phyloP scores from a whole-genome alignment of 202 grass and related monocot genomes.

The Cymbopogon flexuosus region DNA sequence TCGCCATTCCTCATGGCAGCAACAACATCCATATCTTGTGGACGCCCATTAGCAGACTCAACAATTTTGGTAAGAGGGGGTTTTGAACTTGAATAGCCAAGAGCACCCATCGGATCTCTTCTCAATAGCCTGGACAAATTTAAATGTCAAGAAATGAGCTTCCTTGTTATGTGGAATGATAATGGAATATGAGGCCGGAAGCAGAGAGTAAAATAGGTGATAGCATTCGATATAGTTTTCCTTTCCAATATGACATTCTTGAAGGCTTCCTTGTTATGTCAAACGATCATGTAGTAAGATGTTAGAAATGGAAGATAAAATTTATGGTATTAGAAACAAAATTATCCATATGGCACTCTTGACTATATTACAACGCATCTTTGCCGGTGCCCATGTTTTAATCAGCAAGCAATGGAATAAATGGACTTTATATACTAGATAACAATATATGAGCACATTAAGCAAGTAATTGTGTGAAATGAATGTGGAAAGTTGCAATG shows the following conservation, averaged over 20 bases:
- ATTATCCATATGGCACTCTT: too few species aligned
- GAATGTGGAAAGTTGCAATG: too few species aligned
- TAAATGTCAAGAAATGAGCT: constrained; percentile 24
- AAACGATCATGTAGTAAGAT: too few species aligned
- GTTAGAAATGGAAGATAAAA: too few species aligned
- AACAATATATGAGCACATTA: too few species aligned
- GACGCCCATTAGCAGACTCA: constrained; percentile 61
- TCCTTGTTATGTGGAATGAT: constrained; percentile 16
- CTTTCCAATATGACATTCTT: neutral
- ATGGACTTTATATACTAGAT: too few species aligned
- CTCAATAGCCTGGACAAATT: constrained; percentile 68
- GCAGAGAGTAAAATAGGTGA: constrained; percentile 5
- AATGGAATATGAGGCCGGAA: constrained; percentile 24
- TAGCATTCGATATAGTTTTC: neutral
- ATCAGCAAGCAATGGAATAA: too few species aligned
- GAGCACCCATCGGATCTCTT: constrained; percentile 96
- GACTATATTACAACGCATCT: too few species aligned
- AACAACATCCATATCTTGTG: constrained; percentile 76
- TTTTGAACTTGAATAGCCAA: constrained; percentile 88
- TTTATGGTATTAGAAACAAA: too few species aligned
- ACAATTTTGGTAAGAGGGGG: constrained; percentile 50
- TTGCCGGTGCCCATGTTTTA: too few species aligned
- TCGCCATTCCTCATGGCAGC: constrained; percentile 93
- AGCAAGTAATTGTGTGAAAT: too few species aligned
- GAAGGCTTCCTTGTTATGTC: neutral